Evolutionary conservation across 2,329 filamentous ascomycete species (phyloP), one percentile per base, ranked within the genome.

Genomic region (Macrophomina phaseolina): DNA sequence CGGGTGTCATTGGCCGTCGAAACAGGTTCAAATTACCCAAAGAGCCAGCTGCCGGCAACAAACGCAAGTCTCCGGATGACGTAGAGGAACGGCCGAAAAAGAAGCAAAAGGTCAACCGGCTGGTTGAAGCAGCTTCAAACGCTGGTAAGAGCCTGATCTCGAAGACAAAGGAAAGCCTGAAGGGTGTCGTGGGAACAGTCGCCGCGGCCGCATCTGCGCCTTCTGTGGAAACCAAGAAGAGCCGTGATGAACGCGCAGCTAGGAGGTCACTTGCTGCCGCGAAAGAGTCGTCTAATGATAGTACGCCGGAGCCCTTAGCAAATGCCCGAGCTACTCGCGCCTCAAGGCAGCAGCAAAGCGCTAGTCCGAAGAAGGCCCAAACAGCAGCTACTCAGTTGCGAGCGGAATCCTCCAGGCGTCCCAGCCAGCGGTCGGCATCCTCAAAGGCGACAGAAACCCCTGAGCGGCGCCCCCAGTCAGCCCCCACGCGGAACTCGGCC

Each of bases 1-100:
- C 88, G 69, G 89, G 88, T 56, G 83, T 88, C 46, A 79, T 91
- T 42, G 87, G 86, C 12, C 85, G 85, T 9, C 84, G 82, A 63
- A 81, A 83, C 4, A 85, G 84, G 72, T 83, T 86, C 63, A 80
- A 80, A 8, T 68, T 69, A 30, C 74, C 77, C 34, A 67, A 67
- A 34, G 64, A 61, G 28, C 53, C 18, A 3, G 16, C 65, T 36
- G n/a, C 32, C 28, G 65, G 65, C 12, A 62, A 38, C 49, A 67
- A 67, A n/a, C 65, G 65, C 18, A 62, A 56, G 36, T 56, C 49
- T 4, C 49, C 56, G 9, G 56, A 62, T 42, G 63, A 65, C 12
- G 40, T 30, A n/a, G 56, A 61, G 16, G 58, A 62, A 30, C 61
- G 52, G 28, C 65, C 56, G 18, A 67, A 62, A 18, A 67, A 67